Evolutionary conservation across 192 early-diverging fungal genomes (phyloP).

Genomic region (Diversispora epigaea): DNA sequence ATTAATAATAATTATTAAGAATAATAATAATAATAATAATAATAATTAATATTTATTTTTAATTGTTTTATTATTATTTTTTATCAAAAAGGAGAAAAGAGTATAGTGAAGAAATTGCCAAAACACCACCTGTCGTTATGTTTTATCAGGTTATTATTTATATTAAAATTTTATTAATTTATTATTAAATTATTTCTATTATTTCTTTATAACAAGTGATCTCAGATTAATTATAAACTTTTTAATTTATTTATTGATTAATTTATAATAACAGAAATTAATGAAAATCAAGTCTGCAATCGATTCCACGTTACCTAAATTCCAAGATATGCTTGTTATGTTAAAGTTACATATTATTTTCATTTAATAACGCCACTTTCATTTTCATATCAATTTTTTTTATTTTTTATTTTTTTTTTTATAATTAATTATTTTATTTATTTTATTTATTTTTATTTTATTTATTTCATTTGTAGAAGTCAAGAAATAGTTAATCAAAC

Average conservation of each 20-base stretch:
- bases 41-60: not conserved
- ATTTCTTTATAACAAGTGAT: not conserved
- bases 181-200: not conserved
- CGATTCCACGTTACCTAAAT: conserved; percentile 55
- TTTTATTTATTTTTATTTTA: not conserved
- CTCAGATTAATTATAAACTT: too few relatives aligned
- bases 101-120: conserved; percentile 40
- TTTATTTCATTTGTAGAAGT: conserved; percentile 22
- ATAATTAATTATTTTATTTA: not conserved
- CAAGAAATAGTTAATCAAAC: conserved; percentile 41
- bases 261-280: conserved; percentile 34
- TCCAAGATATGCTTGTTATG: conserved; percentile 56
- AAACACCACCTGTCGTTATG: conserved; percentile 37
- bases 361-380: not conserved
- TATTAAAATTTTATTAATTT: not conserved
- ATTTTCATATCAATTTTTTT: not conserved
- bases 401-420: not conserved
- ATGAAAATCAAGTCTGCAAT: conserved; percentile 40
- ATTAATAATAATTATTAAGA: too few relatives aligned
- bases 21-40: not conserved
- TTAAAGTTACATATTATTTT: conserved; percentile 46
- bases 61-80: not conserved
- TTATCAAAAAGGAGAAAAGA: conserved; percentile 40
- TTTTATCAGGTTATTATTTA: conserved; percentile 41
- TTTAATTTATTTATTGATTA: not conserved